Evolutionary conservation across 352 stramenopile genomes (phyloP).

Genomic region (Saprolegnia parasitica): DNA sequence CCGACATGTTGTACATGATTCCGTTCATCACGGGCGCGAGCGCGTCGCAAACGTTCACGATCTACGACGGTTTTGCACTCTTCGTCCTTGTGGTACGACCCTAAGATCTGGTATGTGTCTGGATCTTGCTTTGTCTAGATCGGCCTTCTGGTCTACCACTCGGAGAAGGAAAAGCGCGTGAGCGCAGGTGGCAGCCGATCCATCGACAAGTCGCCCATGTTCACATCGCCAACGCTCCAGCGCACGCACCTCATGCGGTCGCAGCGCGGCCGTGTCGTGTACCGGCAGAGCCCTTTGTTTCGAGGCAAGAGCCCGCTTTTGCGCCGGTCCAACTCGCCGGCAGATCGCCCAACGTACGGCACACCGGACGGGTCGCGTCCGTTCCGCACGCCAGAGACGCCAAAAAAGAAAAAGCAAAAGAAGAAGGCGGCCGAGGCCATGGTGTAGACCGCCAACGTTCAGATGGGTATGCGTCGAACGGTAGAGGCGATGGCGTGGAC

Average conservation of each 20-base stretch:
- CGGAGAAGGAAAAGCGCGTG: conserved; percentile 72
- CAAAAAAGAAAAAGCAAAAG: background rate
- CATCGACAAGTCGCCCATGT: conserved; percentile 83
- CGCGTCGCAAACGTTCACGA: conserved; percentile 26
- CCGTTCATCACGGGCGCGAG: conserved; percentile 20
- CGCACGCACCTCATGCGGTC: conserved; percentile 82
- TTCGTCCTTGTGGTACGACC: conserved; percentile 23
- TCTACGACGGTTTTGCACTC: conserved; percentile 29
- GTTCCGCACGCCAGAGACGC: background rate
- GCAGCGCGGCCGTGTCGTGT: conserved; percentile 69
- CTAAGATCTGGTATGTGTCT: background rate
- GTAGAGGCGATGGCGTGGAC: background rate
- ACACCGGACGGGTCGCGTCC: background rate
- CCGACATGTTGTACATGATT: conserved; percentile 28
- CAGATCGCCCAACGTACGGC: conserved; percentile 12
- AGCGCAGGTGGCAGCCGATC: conserved; percentile 36
- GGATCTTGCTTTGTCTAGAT: conserved; percentile 33
- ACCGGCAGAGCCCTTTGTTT: conserved; percentile 76
- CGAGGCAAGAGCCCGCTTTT: conserved; percentile 17
- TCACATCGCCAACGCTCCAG: conserved; percentile 74
- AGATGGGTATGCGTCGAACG: background rate
- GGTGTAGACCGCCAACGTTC: conserved; percentile 5
- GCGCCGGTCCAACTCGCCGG: conserved; percentile 1
- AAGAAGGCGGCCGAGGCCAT: conserved; percentile 26
- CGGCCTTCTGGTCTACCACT: conserved; percentile 82